Base-by-base conservation (phyloP, 1,139 yeast species). In the Debaryomycetaceae sp. region DNA sequence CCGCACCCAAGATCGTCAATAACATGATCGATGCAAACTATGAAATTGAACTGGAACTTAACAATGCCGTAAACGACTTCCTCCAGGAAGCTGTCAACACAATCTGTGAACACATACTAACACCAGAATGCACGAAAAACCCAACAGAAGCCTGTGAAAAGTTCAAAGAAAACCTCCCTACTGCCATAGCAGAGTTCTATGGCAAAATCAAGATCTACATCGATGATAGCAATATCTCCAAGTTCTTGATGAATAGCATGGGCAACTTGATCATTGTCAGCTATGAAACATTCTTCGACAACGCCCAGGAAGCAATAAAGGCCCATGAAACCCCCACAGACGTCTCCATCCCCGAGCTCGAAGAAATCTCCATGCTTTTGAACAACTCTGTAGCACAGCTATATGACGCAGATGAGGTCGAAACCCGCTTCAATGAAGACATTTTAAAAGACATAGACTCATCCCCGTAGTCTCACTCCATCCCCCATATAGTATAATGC, bases 11-110 rank as follows among this genome's bases (percentile, higher is more conserved):
- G 47, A 87, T 88, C n/a, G 84, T 87, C 9, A 83, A 81, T 52
- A 84, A 87, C 57, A 85, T 84, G 87, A 77, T 83, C 37, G 97
- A 91, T 61, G 95, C 96, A 17, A 79, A 87, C 49, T 72, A 63
- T 36, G 97, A 89, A 58, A 69, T 89, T 30, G 87, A 85, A 49
- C 70, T 79, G 15, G 91, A 85, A 49, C 70, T 91, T 47, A 75
- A 91, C 48, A 79, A 78, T 46, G 70, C 83, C 2, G 87, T 88
- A 16, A 84, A 82, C 45, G 79, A 75, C 18, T 81, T 87, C 40
- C 66, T 78, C 17, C 61, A 67, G 17, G 68, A 66, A 15, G 65
- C 74, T 33, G 55, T 71, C 6, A 63, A 64, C 37, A 48, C 51
- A 3, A 62, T 75, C 22, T 62, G 69, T 33, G 63, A 58, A 37